Evolutionary conservation across 2,329 filamentous ascomycete genomes (phyloP), one percentile per base, ranked within the genome.

Genomic region (Nemania abortiva): DNA sequence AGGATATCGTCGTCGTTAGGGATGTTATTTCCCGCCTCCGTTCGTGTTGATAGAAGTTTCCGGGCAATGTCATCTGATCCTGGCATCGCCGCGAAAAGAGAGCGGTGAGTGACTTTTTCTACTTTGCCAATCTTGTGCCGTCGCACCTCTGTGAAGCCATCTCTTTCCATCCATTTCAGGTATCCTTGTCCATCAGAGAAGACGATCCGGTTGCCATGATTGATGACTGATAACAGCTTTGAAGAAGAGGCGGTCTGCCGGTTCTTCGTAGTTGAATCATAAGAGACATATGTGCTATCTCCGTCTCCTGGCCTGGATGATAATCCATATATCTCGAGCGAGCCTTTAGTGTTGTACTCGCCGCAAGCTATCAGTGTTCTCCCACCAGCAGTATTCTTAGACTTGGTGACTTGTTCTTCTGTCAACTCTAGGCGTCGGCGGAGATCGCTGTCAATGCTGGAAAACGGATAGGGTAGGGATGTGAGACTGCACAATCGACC

Each of bases 341-440:
- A 95, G 0, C 95, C 95, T 79, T 96, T 95, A 37, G 92, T 93
- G 74, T 96, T 97, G 82, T 98, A 98, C 77, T 95, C 93, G 5
- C 95, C 95, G 47, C 92, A 93, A 2, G 94, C 93, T 60, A 97
- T 87, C 29, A 98, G 81, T 0, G 91, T 94, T 54, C 90, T 85
- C 0, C 90, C 87, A 13, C 79, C 86, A 0, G 81, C 75, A 0
- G 79, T 78, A n/a, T 76, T 80, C 73, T 91, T 91, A n/a, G 85
- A 84, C 20, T 83, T 81, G 70, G 79, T 82, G 13, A 89, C 83
- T 71, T 85, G 85, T 64, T 87, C 85, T 63, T 84, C 79, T 11
- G 89, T 87, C 22, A 91, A 81, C 68, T 87, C 83, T 22, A 85
- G 86, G 5, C 83, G 82, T 3, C 86, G 84, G 1, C 90, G 82